Base-by-base conservation (phyloP, 441 rosid species). In the Raphanus hybrid region DNA sequence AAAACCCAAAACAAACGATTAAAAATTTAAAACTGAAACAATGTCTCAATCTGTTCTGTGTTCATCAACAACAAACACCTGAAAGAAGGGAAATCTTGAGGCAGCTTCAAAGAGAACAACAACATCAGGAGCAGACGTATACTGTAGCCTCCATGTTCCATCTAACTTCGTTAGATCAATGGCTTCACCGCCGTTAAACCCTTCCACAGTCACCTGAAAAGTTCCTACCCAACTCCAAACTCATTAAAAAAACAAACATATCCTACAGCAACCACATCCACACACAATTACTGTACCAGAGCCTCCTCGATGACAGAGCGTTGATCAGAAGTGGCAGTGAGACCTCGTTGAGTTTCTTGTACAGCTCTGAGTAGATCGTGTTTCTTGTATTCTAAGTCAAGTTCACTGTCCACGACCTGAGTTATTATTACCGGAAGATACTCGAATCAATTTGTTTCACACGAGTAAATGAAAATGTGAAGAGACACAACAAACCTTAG, bases 121-220 rank as follows among this genome's bases (percentile, higher is more conserved):
- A 73, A 92, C 98, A 84, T 95, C 99, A 12, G 89, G 85, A 18
- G 99, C 99, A 73, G 99, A 91, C 52, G 98, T 92, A 80, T 95
- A 92, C 71, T 92, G 97, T 71, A 92, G 84, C 18, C 99, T 90
- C 99, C 99, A 92, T 34, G 96, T 91, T 71, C 98, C 99, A 89
- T 95, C 93, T 86, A 92, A 82, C 86, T 79, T 71, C 79, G 63
- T 80, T 70, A 91, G 20, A 82, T 95, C 91, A 78, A 89, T 82
- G 11, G 89, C 86, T 23, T 77, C 91, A 75, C 94, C 97, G 16
- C 75, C 64, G 63, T 85, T 87, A 85, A 69, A 86, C 45, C 90
- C 89, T 85, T 92, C 97, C 63, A 91, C 83, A 70, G 64, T 75
- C 75, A 94, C 96, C 97, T 92, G 87, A 82, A 75, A 77, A 65